Evolutionary conservation across 148 eudicot species (phyloP), one percentile per base, ranked within the genome.

Genomic region (Cornus controversa): DNA sequence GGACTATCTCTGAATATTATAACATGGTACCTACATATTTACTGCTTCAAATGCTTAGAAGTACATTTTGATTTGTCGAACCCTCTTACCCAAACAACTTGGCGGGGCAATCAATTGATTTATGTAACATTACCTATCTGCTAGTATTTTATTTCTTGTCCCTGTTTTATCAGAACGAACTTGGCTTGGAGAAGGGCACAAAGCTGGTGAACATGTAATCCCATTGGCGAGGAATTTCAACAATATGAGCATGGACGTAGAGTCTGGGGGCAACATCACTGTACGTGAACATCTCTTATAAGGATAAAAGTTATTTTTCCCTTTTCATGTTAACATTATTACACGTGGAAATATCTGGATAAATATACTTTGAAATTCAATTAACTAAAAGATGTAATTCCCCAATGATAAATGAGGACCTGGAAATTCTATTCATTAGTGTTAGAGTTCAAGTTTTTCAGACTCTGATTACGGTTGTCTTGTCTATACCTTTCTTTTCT

Each of bases 131-230:
- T 50, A 50, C 57, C 20, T 50, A 50, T 4, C 15, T 50, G 57
- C 22, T 60, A 60, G 64, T 14, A 60, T 18, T 22, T n/a, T 60
- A 60, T 22, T 20, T 14, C 40, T 73, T 29, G 36, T 60, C 16
- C 31, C 37, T 63, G 73, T 34, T 67, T 70, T 74, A 54, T 47
- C 87, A 94, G 98, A 94, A 82, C 89, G 96, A 57, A 80, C 85
- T 26, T 94, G 94, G 97, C 90, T 94, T 76, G 96, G 92, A 81
- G 92, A 94, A 91, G 97, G 98, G 65, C 94, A 85, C 76, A 86
- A 79, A 77, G 85, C 92, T 68, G 98, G 98, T 37, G 98, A 94
- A 74, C 94, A 88, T 82, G 87, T 94, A 53, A 80, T 94, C 83
- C 97, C 97, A 10, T 83, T 94, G 85, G 94, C 97, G 9, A 91